phyloP scores from a whole-genome alignment of 2,329 filamentous ascomycete species.

The Verticillium dahliae region DNA sequence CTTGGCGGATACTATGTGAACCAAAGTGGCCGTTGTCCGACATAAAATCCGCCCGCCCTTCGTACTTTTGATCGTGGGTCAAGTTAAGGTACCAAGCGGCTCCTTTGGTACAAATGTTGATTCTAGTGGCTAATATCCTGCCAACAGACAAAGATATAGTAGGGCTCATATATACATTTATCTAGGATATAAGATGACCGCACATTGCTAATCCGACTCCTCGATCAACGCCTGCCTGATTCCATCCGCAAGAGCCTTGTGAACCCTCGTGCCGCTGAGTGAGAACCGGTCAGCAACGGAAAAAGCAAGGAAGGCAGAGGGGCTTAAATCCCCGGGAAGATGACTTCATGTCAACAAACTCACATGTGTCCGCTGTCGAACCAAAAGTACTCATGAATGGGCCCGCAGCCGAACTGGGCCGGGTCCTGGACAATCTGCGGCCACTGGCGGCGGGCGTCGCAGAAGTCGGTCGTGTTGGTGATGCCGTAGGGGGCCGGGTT shows the following conservation, averaged over 20 bases:
- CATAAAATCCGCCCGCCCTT: too few relatives aligned
- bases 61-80: too few relatives aligned
- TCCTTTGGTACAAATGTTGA: too few relatives aligned
- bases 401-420: slow-evolving; percentile 18
- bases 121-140: too few relatives aligned
- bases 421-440: slow-evolving; percentile 15
- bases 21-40: too few relatives aligned
- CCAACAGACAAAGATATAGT: too few relatives aligned
- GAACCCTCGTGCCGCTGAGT: background rate
- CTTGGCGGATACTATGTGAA: too few relatives aligned
- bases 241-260: background rate
- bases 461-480: slow-evolving; percentile 20
- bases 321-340: too few relatives aligned
- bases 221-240: background rate
- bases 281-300: background rate
- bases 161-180: too few relatives aligned
- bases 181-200: too few relatives aligned
- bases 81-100: too few relatives aligned
- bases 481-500: slow-evolving; percentile 17
- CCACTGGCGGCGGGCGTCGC: slow-evolving; percentile 15
- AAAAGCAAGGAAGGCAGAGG: too few relatives aligned
- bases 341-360: background rate
- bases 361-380: slow-evolving; percentile 19
- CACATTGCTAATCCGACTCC: background rate
- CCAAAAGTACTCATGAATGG: slow-evolving; percentile 23